Evolutionary conservation across 169 alveolate genomes (phyloP).

Genomic region (Plasmodium chabaudi): DNA sequence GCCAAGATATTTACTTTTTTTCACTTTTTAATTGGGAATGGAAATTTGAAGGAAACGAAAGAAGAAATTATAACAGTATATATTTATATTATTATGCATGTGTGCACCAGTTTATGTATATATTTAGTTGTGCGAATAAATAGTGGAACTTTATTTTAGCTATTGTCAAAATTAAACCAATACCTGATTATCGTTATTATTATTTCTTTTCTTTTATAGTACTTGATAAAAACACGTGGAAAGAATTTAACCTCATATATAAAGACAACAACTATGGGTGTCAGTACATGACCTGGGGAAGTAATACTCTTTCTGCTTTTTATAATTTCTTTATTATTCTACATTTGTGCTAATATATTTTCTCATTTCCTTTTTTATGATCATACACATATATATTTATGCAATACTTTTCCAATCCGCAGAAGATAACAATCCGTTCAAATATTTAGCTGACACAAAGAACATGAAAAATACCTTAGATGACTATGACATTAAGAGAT

Average conservation of each 20-base stretch:
- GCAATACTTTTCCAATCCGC: not conserved
- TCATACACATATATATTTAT: not conserved
- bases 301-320: conserved; percentile 15
- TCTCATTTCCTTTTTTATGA: not conserved
- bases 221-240: conserved; percentile 66
- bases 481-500: conserved; percentile 69
- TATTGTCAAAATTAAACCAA: not conserved
- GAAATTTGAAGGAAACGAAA: conserved; percentile 66
- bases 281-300: conserved; percentile 71
- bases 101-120: not conserved
- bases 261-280: conserved; percentile 68
- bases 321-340: not conserved
- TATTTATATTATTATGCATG: not conserved
- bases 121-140: not conserved
- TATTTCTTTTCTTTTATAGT: conserved; percentile 19
- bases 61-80: conserved; percentile 52
- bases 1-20: conserved; percentile 70
- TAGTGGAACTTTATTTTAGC: not conserved
- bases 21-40: conserved; percentile 73
- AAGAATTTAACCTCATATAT: conserved; percentile 58
- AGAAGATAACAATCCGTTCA: conserved; percentile 73
- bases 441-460: conserved; percentile 42
- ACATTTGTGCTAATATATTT: not conserved
- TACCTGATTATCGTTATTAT: not conserved
- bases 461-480: conserved; percentile 40